Conservation (phyloP, 495 filamentous ascomycete species). For the Aspergillus avenaceus region DNA sequence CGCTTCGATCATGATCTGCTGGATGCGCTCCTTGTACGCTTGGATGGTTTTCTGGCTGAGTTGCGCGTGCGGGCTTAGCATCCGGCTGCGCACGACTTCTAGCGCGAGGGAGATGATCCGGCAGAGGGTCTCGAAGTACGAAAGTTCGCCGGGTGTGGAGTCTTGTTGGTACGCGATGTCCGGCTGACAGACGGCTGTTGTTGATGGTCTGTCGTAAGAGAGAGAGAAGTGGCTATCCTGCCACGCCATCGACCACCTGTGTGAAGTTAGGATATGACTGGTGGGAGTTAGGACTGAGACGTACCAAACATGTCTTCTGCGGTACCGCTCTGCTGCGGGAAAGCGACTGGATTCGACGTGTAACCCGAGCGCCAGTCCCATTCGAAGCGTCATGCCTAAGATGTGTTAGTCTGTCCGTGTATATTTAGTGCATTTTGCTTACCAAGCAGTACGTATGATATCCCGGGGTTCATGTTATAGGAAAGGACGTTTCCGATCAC, state of each 20-base stretch:
- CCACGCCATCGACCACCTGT: conserved; percentile 58
- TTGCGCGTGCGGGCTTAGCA: conserved; percentile 39
- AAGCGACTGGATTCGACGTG: conserved; percentile 50
- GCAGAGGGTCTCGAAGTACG: conserved; percentile 54
- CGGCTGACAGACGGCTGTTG: conserved; percentile 45
- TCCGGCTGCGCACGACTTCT: conserved; percentile 55
- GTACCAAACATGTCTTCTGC: conserved; percentile 42
- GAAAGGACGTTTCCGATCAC: conserved; percentile 59
- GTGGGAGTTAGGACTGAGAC: background rate
- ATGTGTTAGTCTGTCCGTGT: background rate
- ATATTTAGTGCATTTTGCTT: conserved; percentile 4
- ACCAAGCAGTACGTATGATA: conserved; percentile 54
- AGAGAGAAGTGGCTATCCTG: conserved; percentile 59
- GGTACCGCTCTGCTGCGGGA: conserved; percentile 34
- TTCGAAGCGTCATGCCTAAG: conserved; percentile 51
- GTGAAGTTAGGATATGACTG: conserved; percentile 5
- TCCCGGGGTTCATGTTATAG: conserved; percentile 63
- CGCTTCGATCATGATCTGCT: conserved; percentile 48
- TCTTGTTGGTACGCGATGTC: conserved; percentile 42
- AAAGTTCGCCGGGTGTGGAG: conserved; percentile 35
- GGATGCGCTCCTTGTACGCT: conserved; percentile 46
- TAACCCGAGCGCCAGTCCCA: conserved; percentile 54
- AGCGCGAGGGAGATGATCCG: conserved; percentile 47
- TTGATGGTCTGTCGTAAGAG: conserved; percentile 55
- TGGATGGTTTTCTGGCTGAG: conserved; percentile 44